Conservation (phyloP, 768 basidiomycete species). For the Calocybe indica region DNA sequence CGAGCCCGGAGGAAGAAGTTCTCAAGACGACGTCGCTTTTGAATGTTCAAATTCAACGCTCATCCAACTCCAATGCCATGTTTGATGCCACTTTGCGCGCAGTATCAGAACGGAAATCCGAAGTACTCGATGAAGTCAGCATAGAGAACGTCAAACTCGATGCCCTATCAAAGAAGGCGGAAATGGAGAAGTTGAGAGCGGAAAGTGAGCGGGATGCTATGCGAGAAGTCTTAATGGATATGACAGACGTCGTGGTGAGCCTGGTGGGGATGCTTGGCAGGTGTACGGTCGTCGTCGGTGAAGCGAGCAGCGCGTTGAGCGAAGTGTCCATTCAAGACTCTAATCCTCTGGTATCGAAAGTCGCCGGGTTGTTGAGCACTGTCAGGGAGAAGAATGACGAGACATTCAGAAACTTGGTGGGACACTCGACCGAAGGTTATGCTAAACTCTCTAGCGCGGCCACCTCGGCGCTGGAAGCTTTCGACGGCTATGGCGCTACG, state of each 20-base stretch:
- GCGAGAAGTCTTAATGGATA: slow-evolving; percentile 52
- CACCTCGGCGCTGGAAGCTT: slow-evolving; percentile 35
- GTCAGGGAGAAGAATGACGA: slow-evolving; percentile 55
- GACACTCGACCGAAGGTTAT: slow-evolving; percentile 62
- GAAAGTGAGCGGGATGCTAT: slow-evolving; percentile 62
- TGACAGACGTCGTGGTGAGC: slow-evolving; percentile 61
- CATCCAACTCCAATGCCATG: slow-evolving; percentile 71
- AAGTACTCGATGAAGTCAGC: slow-evolving; percentile 67
- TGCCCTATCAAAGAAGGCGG: slow-evolving; percentile 55
- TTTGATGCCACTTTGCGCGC: slow-evolving; percentile 86
- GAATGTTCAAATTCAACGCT: slow-evolving; percentile 54
- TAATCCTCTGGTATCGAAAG: too few species aligned
- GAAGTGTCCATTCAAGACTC: too few species aligned
- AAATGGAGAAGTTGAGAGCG: slow-evolving; percentile 65
- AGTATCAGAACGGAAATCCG: slow-evolving; percentile 71
- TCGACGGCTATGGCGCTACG: slow-evolving; percentile 43
- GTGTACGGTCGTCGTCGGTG: slow-evolving; percentile 67
- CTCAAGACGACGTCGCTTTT: slow-evolving; percentile 54
- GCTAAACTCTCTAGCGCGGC: slow-evolving; percentile 26
- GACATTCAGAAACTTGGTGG: slow-evolving; percentile 60
- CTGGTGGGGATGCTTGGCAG: slow-evolving; percentile 80
- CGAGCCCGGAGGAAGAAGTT: slow-evolving; percentile 64
- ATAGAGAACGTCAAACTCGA: slow-evolving; percentile 69
- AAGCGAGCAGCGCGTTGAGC: slow-evolving; percentile 30
- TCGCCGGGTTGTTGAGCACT: too few species aligned